A percentile compares a stretch with the other conserved stretches of the same genome.
Conservation (phyloP, 2,329 filamentous ascomycete genomes). For the Talaromyces atroroseus region DNA sequence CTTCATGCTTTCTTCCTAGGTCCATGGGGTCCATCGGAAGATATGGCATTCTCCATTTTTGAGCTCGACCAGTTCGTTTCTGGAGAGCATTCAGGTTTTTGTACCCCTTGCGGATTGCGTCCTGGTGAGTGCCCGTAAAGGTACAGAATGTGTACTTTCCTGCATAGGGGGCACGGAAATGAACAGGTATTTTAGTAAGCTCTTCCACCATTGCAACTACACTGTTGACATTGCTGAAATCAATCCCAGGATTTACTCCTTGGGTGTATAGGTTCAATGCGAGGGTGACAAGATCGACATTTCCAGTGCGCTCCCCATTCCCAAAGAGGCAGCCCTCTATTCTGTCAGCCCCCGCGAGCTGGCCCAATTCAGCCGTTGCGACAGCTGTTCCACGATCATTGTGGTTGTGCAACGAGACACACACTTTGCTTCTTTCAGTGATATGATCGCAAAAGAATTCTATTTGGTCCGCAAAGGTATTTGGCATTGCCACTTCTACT, state of each 20-base stretch:
- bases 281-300: conserved; percentile 88
- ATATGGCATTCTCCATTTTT: conserved; percentile 80
- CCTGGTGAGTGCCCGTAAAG: conserved; percentile 88
- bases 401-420: conserved; percentile 85
- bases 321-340: conserved; percentile 93
- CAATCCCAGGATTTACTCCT: conserved; percentile 74
- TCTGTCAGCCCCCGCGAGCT: conserved; percentile 92
- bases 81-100: conserved; percentile 59
- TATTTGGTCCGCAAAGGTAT: conserved; percentile 92
- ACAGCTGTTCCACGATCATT: conserved; percentile 89
- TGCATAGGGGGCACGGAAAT: conserved; percentile 82
- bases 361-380: conserved; percentile 85
- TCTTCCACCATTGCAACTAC: conserved; percentile 86
- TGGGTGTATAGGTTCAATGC: conserved; percentile 94
- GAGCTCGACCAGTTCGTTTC: conserved; percentile 54
- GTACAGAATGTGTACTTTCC: conserved; percentile 84
- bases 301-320: conserved; percentile 92
- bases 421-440: conserved; percentile 76
- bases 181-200: conserved; percentile 90
- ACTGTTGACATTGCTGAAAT: conserved; percentile 81
- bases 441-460: conserved; percentile 91
- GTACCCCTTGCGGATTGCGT: conserved; percentile 87
- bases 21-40: conserved; percentile 88
- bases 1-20: conserved; percentile 92
- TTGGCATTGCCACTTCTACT: conserved; percentile 89